Percentiles rank a stretch among this genome's conserved stretches.
These are phyloP conservation scores for Eudorina sp. DNA, from an alignment of 139 green algal genomes.

Conservation along the genomic window DNA sequence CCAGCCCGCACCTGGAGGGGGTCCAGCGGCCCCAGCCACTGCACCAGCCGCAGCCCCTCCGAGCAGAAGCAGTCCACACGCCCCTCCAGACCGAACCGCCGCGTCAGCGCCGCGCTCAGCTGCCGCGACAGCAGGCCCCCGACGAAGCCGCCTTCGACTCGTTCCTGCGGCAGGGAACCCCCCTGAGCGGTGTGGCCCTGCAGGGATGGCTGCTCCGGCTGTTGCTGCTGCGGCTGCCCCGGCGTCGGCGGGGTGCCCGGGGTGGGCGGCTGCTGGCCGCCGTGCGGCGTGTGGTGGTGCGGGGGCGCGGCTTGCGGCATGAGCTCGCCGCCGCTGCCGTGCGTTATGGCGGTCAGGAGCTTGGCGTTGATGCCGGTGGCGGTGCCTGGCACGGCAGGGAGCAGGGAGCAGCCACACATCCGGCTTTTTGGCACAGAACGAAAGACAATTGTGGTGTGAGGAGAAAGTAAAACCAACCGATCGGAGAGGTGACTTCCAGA, in stretches of 20 bases:
- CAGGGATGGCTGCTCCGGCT: not conserved
- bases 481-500: not conserved
- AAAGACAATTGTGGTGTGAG: not conserved
- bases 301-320: not conserved
- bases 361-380: slow-evolving; percentile 25
- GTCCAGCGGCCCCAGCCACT: slow-evolving; percentile 46
- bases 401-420: too few relatives aligned
- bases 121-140: not conserved
- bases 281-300: not conserved
- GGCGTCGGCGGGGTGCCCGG: not conserved
- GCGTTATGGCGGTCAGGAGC: slow-evolving; percentile 24
- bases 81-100: slow-evolving; percentile 18
- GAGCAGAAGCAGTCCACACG: slow-evolving; percentile 47
- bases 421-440: too few relatives aligned
- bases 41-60: slow-evolving; percentile 33
- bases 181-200: too few relatives aligned
- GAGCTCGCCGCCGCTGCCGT: slow-evolving; percentile 29
- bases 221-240: not conserved
- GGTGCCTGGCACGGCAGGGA: not conserved
- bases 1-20: not conserved
- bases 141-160: slow-evolving; percentile 29
- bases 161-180: too few relatives aligned
- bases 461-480: not conserved
- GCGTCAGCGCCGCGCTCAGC: not conserved
- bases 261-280: too few relatives aligned